Conservation (phyloP, 2,329 filamentous ascomycete species). For the Leptosphaerulina australis region DNA sequence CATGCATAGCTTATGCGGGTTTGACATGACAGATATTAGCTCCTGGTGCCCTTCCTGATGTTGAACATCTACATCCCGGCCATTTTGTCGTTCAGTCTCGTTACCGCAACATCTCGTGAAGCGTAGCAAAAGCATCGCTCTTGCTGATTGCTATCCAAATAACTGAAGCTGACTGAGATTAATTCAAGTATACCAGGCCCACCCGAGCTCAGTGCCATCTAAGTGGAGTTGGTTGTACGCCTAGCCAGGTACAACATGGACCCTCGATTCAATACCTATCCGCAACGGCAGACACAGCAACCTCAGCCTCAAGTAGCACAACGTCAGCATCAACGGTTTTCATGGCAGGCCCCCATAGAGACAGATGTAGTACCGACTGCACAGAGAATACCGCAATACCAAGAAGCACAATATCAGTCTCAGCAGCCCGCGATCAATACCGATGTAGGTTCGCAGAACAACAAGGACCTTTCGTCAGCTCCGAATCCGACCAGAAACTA, state of each 20-base stretch:
- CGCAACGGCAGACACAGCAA: constrained; percentile 23
- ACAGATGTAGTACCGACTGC: background rate
- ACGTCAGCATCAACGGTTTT: constrained; percentile 22
- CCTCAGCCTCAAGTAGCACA: constrained; percentile 19
- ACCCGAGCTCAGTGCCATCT: background rate
- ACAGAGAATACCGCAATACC: constrained; percentile 6
- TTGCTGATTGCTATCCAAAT: background rate
- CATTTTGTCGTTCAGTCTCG: constrained; percentile 7
- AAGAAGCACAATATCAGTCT: constrained; percentile 6
- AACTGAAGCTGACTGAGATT: background rate
- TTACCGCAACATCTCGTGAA: background rate
- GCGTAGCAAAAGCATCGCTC: background rate
- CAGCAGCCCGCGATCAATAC: constrained; percentile 7
- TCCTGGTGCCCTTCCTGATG: constrained; percentile 28
- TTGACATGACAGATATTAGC: constrained; percentile 36
- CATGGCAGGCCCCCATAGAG: constrained; percentile 16
- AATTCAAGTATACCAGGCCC: background rate
- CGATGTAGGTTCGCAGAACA: constrained; percentile 16
- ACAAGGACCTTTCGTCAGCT: constrained; percentile 45
- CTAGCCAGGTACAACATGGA: constrained; percentile 28
- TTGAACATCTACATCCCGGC: constrained; percentile 12
- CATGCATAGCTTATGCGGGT: constrained; percentile 36
- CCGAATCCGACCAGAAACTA: constrained; percentile 46
- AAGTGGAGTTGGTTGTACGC: background rate
- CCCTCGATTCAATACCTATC: constrained; percentile 26